Percentiles rank a stretch among this genome's conserved stretches.
Evolutionary conservation across 2,329 filamentous ascomycete species (phyloP).

Genomic region (Colletotrichum sp.): DNA sequence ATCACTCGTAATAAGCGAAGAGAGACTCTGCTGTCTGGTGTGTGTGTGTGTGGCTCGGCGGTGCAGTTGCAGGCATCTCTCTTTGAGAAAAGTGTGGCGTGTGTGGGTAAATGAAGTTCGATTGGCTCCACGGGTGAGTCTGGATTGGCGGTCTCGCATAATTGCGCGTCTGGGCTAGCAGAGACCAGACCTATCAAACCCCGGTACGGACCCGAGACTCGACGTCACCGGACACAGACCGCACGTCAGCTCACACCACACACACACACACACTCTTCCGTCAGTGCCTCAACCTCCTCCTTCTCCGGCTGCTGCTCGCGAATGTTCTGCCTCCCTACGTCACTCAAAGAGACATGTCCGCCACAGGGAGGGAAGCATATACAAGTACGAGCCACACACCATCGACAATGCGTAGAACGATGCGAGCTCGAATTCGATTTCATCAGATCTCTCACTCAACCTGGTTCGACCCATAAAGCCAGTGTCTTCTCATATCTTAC

Average conservation of each 20-base stretch:
- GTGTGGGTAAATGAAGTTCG: neutral
- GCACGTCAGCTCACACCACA: conserved; percentile 15
- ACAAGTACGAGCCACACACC: neutral
- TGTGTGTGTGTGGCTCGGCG: neutral
- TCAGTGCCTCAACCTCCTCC: neutral
- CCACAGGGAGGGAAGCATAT: neutral
- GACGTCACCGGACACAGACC: conserved; percentile 10
- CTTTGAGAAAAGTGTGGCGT: neutral
- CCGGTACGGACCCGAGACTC: conserved; percentile 6
- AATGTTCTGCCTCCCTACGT: neutral
- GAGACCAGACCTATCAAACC: conserved; percentile 10
- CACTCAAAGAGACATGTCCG: neutral
- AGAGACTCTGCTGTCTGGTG: neutral
- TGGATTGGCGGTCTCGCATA: conserved; percentile 15
- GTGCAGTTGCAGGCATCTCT: neutral
- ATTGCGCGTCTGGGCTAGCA: neutral
- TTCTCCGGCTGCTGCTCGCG: neutral
- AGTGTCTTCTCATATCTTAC: neutral
- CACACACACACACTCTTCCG: neutral
- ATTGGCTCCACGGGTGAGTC: neutral
- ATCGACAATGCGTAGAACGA: too few species aligned
- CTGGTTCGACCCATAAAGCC: neutral
- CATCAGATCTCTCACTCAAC: neutral
- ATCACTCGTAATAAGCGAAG: neutral
- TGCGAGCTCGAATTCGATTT: neutral